Conservation (phyloP, 352 stramenopile species). For the Phytophthora quininea region DNA sequence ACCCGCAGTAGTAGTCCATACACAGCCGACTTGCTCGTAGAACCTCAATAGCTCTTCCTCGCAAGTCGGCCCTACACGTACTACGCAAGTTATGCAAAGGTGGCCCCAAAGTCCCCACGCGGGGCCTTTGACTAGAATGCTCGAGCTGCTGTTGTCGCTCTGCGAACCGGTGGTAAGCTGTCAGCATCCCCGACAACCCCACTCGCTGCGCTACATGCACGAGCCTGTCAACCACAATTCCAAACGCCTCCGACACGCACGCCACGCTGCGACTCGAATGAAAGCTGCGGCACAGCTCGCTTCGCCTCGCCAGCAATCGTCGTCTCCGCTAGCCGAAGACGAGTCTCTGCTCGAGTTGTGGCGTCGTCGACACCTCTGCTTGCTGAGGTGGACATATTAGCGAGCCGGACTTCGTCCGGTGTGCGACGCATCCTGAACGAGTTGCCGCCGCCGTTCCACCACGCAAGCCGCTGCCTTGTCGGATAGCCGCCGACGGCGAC, state of each 20-base stretch:
- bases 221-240: too few relatives aligned
- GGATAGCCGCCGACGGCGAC: background rate
- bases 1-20: too few relatives aligned
- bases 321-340: background rate
- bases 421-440: background rate
- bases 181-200: too few relatives aligned
- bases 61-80: too few relatives aligned
- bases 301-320: background rate
- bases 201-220: too few relatives aligned
- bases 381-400: background rate
- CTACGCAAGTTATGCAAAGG: too few relatives aligned
- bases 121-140: too few relatives aligned
- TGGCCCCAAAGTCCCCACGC: too few relatives aligned
- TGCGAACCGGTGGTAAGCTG: too few relatives aligned
- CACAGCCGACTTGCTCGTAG: too few relatives aligned
- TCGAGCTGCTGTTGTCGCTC: too few relatives aligned
- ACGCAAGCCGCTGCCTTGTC: background rate
- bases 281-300: background rate
- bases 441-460: background rate
- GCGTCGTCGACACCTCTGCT: background rate
- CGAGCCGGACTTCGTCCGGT: background rate
- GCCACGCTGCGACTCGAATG: background rate
- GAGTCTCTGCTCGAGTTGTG: background rate
- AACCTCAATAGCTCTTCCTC: too few relatives aligned
- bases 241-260: background rate